Conservation (phyloP, 2,329 filamentous ascomycete species). For the Capronia coronata region DNA sequence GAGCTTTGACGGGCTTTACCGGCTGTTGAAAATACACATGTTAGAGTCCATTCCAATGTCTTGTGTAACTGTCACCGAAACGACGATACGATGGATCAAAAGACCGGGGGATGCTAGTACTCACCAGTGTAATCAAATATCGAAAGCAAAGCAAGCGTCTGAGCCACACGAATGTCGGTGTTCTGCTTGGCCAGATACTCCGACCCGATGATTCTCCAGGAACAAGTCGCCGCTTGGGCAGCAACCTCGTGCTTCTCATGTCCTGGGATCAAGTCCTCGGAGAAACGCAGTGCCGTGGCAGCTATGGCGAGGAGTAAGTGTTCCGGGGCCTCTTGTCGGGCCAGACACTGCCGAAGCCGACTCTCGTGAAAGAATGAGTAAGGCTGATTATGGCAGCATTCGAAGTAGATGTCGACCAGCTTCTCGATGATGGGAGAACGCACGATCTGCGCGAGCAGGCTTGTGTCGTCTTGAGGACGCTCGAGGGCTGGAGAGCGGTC, state of each 20-base stretch:
- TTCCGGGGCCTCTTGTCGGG: constrained; percentile 29
- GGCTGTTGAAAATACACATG: neutral
- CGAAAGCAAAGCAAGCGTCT: too few species aligned
- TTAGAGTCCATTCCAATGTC: too few species aligned
- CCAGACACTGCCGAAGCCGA: constrained; percentile 31
- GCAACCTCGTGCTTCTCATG: constrained; percentile 21
- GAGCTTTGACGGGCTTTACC: constrained; percentile 23
- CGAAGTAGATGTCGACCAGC: constrained; percentile 32
- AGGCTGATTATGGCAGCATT: constrained; percentile 35
- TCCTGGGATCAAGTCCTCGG: constrained; percentile 30
- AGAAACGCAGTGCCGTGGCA: constrained; percentile 33
- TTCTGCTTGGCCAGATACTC: too few species aligned
- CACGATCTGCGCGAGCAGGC: too few species aligned
- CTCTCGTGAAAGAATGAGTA: constrained; percentile 37
- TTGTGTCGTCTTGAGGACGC: too few species aligned
- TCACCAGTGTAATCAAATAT: constrained; percentile 37
- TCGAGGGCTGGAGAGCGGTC: too few species aligned
- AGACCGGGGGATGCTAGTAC: too few species aligned
- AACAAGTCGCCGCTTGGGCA: constrained; percentile 31
- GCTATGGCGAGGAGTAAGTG: constrained; percentile 33
- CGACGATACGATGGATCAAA: too few species aligned
- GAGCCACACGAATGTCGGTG: too few species aligned
- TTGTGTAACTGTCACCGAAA: too few species aligned
- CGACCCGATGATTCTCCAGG: constrained; percentile 28
- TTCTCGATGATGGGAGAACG: too few species aligned